A percentile compares a stretch with the other conserved stretches of the same genome.
phyloP scores from a whole-genome alignment of 805 yeast genomes.

The Ogataea glucozyma region DNA sequence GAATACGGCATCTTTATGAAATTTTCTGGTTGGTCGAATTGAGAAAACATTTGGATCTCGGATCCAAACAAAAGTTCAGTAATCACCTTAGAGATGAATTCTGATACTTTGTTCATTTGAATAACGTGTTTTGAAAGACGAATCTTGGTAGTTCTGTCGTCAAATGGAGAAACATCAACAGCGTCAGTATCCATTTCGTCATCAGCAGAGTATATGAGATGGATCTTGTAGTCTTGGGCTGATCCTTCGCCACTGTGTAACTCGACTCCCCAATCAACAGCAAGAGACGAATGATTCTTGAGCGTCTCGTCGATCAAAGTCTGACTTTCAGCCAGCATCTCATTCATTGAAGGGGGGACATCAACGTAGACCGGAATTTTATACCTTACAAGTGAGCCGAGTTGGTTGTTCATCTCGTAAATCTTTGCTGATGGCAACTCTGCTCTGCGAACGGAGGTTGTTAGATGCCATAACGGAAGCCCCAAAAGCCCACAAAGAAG shows the following conservation, averaged over 20 bases:
- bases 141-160: slow-evolving; percentile 37
- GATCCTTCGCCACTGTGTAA: slow-evolving; percentile 29
- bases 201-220: slow-evolving; percentile 16
- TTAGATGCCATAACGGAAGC: slow-evolving; percentile 56
- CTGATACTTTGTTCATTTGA: slow-evolving; percentile 34
- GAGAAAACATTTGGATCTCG: slow-evolving; percentile 38
- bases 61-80: slow-evolving; percentile 41
- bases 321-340: slow-evolving; percentile 40
- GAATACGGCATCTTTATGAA: slow-evolving; percentile 54
- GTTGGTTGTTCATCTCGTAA: slow-evolving; percentile 21
- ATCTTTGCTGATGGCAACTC: slow-evolving; percentile 52
- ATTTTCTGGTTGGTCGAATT: slow-evolving; percentile 26
- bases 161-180: slow-evolving; percentile 40
- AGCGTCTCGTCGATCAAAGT: slow-evolving; percentile 33
- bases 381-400: slow-evolving; percentile 32
- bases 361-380: slow-evolving; percentile 48
- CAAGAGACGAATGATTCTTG: slow-evolving; percentile 6
- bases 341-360: slow-evolving; percentile 33
- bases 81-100: slow-evolving; percentile 39
- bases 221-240: slow-evolving; percentile 40
- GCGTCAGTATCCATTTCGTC: slow-evolving; percentile 19
- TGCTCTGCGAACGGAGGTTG: slow-evolving; percentile 66
- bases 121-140: slow-evolving; percentile 32
- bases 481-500: slow-evolving; percentile 43
- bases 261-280: slow-evolving; percentile 35